phyloP scores from a whole-genome alignment of 1,284 basidiomycete species.

The Tausonia pullulans region DNA sequence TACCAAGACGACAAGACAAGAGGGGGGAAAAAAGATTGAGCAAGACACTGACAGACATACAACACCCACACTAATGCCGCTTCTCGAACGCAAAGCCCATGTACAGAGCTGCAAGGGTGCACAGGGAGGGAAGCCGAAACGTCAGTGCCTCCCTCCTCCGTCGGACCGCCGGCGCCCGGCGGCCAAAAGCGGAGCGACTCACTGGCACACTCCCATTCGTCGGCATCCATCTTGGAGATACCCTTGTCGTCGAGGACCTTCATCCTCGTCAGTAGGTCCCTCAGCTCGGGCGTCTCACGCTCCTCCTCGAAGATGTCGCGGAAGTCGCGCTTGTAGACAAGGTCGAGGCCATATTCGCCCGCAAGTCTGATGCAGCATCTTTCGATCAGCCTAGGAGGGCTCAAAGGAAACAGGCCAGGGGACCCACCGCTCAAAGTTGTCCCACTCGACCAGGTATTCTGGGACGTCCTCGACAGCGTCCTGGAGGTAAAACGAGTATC shows the following conservation, averaged over 20 bases:
- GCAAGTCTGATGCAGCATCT: conserved; percentile 55
- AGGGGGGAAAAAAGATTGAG: too few relatives aligned
- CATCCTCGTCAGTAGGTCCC: conserved; percentile 70
- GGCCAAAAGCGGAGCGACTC: conserved; percentile 30
- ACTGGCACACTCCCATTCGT: conserved; percentile 96
- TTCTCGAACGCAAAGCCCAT: conserved; percentile 73
- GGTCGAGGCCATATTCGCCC: conserved; percentile 61
- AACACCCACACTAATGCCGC: conserved; percentile 21
- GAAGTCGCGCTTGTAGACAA: conserved; percentile 75
- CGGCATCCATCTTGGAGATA: conserved; percentile 77
- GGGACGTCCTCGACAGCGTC: conserved; percentile 96
- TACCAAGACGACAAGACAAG: too few relatives aligned
- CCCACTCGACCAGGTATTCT: conserved; percentile 93
- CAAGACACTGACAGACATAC: too few relatives aligned
- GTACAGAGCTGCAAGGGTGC: conserved; percentile 53
- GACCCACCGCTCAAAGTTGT: conserved; percentile 72
- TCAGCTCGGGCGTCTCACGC: conserved; percentile 61
- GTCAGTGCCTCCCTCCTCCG: neutral
- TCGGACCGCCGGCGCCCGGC: neutral
- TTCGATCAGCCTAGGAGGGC: neutral
- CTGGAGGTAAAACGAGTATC: conserved; percentile 83
- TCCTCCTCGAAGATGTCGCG: conserved; percentile 74
- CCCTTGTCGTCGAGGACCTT: conserved; percentile 72
- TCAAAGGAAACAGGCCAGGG: neutral
- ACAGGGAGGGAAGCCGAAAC: neutral